Conservation (phyloP, 257 asterid genomes). For the Primulina tabacum region DNA sequence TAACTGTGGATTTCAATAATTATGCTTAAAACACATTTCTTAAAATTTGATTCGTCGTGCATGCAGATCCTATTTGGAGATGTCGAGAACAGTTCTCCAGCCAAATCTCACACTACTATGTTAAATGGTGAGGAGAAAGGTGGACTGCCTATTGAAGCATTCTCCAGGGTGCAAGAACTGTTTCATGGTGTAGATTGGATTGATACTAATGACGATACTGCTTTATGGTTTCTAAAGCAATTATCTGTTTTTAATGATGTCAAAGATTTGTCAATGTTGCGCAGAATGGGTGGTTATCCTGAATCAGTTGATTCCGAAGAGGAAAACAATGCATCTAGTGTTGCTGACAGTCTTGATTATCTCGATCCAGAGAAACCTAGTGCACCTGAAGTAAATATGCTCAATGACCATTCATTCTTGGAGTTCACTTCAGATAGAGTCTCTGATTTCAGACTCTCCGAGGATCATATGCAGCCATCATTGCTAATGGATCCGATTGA, state of each 20-base stretch:
- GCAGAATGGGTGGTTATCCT: conserved; percentile 71
- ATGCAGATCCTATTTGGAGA: conserved; percentile 89
- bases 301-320: conserved; percentile 95
- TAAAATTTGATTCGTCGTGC: conserved; percentile 23
- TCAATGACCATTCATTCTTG: conserved; percentile 59
- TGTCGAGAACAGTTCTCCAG: conserved; percentile 70
- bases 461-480: conserved; percentile 40
- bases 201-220: conserved; percentile 81
- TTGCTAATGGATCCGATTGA: conserved; percentile 32
- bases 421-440: conserved; percentile 61
- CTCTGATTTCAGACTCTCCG: conserved; percentile 44
- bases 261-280: conserved; percentile 72
- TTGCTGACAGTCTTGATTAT: conserved; percentile 90
- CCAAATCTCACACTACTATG: conserved; percentile 61
- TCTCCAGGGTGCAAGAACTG: conserved; percentile 89
- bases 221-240: conserved; percentile 91
- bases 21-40: conserved; percentile 21
- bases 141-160: conserved; percentile 93
- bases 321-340: conserved; percentile 82
- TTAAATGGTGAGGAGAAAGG: conserved; percentile 87
- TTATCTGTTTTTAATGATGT: conserved; percentile 71
- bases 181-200: conserved; percentile 87
- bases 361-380: conserved; percentile 71
- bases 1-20: conserved; percentile 15
- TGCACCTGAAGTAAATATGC: conserved; percentile 54